A percentile compares a stretch with the other conserved stretches of the same genome.
Conservation (phyloP, 768 basidiomycete species). For the Cystofilobasidium capitatum region DNA sequence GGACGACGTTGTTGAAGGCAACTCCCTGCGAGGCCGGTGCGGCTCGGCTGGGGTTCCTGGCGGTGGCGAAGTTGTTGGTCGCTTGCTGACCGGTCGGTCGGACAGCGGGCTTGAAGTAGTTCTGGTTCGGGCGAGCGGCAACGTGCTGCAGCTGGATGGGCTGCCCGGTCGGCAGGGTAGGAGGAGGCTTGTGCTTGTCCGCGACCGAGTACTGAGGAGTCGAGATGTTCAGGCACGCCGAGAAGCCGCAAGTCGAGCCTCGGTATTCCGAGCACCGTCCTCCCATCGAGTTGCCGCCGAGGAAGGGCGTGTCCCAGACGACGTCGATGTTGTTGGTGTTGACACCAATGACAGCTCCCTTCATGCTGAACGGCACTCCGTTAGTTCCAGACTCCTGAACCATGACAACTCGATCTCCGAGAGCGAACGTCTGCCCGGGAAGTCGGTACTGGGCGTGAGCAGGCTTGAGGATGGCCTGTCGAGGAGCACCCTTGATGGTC, state of each 20-base stretch:
- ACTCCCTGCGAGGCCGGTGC: not conserved
- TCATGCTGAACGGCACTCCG: conserved; percentile 76
- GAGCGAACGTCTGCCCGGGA: conserved; percentile 72
- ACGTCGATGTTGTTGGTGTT: conserved; percentile 83
- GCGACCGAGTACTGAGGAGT: conserved; percentile 74
- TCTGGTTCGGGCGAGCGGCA: conserved; percentile 4
- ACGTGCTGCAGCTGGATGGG: not conserved
- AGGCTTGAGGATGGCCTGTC: conserved; percentile 87
- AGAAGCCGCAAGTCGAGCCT: conserved; percentile 77
- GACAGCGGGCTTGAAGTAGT: conserved; percentile 10
- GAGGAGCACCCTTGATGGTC: conserved; percentile 84
- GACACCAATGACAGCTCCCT: conserved; percentile 87
- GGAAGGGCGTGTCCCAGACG: conserved; percentile 90
- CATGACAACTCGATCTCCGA: conserved; percentile 93
- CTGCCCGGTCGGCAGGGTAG: not conserved
- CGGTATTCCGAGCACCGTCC: conserved; percentile 90
- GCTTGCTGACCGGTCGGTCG: not conserved
- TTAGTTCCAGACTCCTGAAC: conserved; percentile 75
- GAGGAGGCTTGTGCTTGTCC: conserved; percentile 40
- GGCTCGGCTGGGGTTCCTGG: conserved; percentile 8
- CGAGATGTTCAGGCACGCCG: conserved; percentile 78
- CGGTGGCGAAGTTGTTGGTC: not conserved
- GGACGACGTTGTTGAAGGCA: conserved; percentile 10
- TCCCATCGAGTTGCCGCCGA: conserved; percentile 77
- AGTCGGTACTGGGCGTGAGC: conserved; percentile 78